phyloP scores from a whole-genome alignment of 768 basidiomycete genomes.

The Boletus pseudo-olivaceus region DNA sequence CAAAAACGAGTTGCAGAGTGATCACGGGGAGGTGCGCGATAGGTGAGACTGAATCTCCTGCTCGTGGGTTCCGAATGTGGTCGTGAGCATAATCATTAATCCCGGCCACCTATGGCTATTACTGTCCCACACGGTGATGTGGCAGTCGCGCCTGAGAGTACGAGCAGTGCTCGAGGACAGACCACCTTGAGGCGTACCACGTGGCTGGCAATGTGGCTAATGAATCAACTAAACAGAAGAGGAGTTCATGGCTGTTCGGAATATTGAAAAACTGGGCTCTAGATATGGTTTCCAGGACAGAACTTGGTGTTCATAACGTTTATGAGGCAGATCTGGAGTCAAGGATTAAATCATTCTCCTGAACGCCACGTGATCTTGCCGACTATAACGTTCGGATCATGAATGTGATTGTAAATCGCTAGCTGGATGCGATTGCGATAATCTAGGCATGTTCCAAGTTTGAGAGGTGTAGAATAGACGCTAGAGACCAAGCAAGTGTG shows the following conservation, averaged over 20 bases:
- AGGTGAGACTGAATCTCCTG: no score
- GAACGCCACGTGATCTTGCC: neutral
- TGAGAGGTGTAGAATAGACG: no score
- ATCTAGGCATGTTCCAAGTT: neutral
- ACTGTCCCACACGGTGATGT: no score
- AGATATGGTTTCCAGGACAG: no score
- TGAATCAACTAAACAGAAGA: neutral
- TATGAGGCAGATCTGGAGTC: neutral
- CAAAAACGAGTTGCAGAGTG: no score
- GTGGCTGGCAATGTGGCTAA: neutral
- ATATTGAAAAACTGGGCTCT: neutral
- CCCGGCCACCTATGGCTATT: no score
- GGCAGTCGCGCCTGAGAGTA: no score
- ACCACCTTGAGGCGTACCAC: no score
- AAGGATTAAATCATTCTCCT: neutral
- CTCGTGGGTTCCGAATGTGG: no score
- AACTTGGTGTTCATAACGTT: neutral
- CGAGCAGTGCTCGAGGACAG: no score
- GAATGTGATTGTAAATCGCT: neutral
- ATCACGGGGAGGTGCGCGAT: no score
- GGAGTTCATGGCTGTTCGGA: neutral
- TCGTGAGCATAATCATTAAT: no score
- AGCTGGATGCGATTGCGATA: neutral
- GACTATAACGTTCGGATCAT: neutral
- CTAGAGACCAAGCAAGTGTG: constrained; percentile 43